These are phyloP conservation scores for Gliomastix tumulicola DNA, from an alignment of 2,329 filamentous ascomycete genomes.

Conservation along the genomic window DNA sequence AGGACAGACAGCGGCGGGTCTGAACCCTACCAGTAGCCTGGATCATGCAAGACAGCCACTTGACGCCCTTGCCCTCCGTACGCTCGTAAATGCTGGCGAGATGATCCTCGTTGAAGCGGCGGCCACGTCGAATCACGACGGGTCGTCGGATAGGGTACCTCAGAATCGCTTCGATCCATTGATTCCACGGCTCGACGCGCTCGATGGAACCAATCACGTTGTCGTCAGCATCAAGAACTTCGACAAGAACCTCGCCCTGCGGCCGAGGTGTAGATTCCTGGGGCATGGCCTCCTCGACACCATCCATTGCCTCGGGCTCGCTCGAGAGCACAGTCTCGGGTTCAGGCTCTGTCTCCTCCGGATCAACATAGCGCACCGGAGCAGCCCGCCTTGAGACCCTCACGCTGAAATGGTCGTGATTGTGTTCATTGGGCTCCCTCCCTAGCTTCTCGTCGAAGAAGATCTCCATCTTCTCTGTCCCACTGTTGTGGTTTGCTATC, in stretches of 20 bases:
- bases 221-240: conserved; percentile 29
- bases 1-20: conserved; percentile 28
- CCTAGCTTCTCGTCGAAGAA: conserved; percentile 24
- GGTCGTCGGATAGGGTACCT: conserved; percentile 26
- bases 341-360: neutral
- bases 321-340: neutral
- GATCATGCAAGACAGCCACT: conserved; percentile 41
- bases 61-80: conserved; percentile 31
- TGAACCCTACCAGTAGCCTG: conserved; percentile 39
- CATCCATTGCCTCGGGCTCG: conserved; percentile 11
- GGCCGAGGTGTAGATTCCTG: neutral
- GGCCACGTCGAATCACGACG: conserved; percentile 32
- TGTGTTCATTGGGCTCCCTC: conserved; percentile 6
- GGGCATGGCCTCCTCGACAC: neutral
- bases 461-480: conserved; percentile 20
- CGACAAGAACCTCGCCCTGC: conserved; percentile 13
- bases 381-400: too few relatives aligned
- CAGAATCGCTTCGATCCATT: conserved; percentile 29
- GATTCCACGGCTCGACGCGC: conserved; percentile 28
- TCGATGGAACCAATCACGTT: conserved; percentile 27
- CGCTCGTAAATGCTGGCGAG: conserved; percentile 33
- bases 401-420: neutral
- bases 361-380: too few relatives aligned
- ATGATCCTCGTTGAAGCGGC: conserved; percentile 30
- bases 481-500: conserved; percentile 16